Evolutionary conservation across 352 stramenopile species (phyloP), one percentile per base, ranked within the genome.

Genomic region (Halophytophthora polymorphica): DNA sequence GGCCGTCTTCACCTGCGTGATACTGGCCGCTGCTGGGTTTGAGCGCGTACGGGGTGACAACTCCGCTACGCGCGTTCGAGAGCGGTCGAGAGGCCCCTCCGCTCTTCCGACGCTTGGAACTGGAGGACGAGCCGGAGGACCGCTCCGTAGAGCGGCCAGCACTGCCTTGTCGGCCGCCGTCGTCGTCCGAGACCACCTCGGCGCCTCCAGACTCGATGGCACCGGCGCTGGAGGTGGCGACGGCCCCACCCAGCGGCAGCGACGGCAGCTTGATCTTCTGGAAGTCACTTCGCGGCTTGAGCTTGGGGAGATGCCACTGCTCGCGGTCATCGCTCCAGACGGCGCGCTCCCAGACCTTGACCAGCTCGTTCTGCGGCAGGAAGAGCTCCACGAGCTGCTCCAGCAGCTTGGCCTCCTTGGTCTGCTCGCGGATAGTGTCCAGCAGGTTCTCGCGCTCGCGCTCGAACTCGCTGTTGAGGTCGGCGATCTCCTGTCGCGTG

Each of bases 341-440:
- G 0, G 83, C 80, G 31, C 83, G 83, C 34, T 95, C 83, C 85
- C 86, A 96, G 14, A 96, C 83, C 46, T 94, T 92, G 15, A 90
- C 75, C 5, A 96, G 61, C 38, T 96, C 86, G 23, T 88, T 92
- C 45, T 93, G 77, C 5, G 77, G 73, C 14, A 96, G 36, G 31
- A 96, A 91, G 1, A 95, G 45, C 56, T 93, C 76, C 2, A 90
- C 77, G n/a, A 96, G 76, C 42, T 96, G 84, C 55, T 96, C 83
- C 29, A 95, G 59, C 19, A 96, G 59, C 55, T 95, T 93, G 22
- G 78, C 71, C 55, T 96, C 88, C 50, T 88, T 89, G 2, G 87
- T 95, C 38, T 95, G 84, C 39, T 95, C 85, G n/a, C 86, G 83
- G 29, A 96, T 90, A 7, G 79, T 94, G 50, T 96, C 88, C 28